Conservation (phyloP, 2,329 filamentous ascomycete genomes). For the Pseudocercospora cruenta region DNA sequence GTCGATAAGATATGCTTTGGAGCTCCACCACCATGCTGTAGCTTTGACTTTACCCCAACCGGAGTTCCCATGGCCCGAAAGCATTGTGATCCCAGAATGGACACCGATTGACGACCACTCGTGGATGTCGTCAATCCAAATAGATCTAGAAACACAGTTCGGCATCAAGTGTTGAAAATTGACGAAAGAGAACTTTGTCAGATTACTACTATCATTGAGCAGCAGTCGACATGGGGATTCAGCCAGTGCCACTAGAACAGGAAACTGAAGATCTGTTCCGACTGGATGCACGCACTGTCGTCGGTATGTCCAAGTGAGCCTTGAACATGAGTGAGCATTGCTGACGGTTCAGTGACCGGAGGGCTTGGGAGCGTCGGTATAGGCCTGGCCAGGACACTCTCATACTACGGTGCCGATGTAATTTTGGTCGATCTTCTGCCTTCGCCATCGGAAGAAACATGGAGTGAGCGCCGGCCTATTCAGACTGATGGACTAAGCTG, state of each 20-base stretch:
- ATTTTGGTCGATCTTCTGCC: constrained; percentile 5
- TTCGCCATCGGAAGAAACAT: background rate
- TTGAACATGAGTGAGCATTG: background rate
- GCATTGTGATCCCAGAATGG: too few species aligned
- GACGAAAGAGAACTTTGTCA: background rate
- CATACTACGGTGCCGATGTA: constrained; percentile 10
- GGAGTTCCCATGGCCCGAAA: constrained; percentile 10
- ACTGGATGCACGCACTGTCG: constrained; percentile 3
- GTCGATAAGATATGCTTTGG: background rate
- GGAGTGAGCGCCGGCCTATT: background rate
- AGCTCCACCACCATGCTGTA: constrained; percentile 5
- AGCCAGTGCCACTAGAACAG: background rate
- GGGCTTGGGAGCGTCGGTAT: constrained; percentile 12
- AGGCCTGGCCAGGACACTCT: constrained; percentile 3
- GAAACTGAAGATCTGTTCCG: constrained; percentile 6
- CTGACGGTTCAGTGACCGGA: constrained; percentile 11
- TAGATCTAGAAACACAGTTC: background rate
- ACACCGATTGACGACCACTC: background rate
- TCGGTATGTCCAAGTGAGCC: background rate
- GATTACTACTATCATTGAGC: background rate
- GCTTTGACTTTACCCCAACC: constrained; percentile 9
- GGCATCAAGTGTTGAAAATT: background rate
- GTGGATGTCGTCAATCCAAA: background rate
- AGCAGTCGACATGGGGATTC: background rate
- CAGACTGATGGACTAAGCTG: background rate